phyloP scores from a whole-genome alignment of 805 yeast species.

The Hanseniaspora occidentalis region DNA sequence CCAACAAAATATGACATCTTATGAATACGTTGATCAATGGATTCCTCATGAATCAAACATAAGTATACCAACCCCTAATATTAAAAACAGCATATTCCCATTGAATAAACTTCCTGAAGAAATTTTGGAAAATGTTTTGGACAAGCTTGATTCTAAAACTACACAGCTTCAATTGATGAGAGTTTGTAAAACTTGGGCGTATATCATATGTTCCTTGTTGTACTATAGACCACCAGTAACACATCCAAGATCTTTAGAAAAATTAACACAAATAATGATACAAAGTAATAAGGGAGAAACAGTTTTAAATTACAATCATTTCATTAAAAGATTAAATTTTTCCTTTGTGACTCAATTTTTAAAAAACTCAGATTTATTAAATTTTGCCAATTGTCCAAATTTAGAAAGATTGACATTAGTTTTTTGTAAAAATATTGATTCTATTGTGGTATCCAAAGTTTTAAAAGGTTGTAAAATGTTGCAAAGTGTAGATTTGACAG shows the following conservation, averaged over 20 bases:
- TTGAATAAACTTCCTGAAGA: slow-evolving; percentile 34
- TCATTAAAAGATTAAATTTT: slow-evolving; percentile 69
- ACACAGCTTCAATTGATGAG: slow-evolving; percentile 52
- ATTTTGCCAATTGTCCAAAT: slow-evolving; percentile 57
- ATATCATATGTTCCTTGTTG: slow-evolving; percentile 59
- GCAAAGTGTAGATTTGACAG: slow-evolving; percentile 81
- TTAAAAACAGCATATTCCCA: slow-evolving; percentile 12
- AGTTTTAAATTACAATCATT: slow-evolving; percentile 52
- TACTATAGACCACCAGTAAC: slow-evolving; percentile 80
- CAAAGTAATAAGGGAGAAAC: slow-evolving; percentile 24
- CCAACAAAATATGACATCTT: background rate
- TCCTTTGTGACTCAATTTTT: slow-evolving; percentile 59
- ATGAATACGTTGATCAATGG: background rate
- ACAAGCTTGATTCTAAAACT: slow-evolving; percentile 44
- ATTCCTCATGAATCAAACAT: background rate
- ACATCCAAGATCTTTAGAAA: slow-evolving; percentile 39
- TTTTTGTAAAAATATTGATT: slow-evolving; percentile 56
- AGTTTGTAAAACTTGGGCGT: slow-evolving; percentile 74
- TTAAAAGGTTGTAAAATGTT: slow-evolving; percentile 53
- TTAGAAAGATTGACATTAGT: slow-evolving; percentile 80
- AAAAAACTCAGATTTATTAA: slow-evolving; percentile 46
- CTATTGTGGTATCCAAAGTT: slow-evolving; percentile 47
- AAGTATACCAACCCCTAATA: background rate
- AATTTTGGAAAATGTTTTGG: slow-evolving; percentile 52
- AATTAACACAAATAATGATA: slow-evolving; percentile 23